Conservation (phyloP, 345 rosid genomes). For the Syzygium grande region DNA sequence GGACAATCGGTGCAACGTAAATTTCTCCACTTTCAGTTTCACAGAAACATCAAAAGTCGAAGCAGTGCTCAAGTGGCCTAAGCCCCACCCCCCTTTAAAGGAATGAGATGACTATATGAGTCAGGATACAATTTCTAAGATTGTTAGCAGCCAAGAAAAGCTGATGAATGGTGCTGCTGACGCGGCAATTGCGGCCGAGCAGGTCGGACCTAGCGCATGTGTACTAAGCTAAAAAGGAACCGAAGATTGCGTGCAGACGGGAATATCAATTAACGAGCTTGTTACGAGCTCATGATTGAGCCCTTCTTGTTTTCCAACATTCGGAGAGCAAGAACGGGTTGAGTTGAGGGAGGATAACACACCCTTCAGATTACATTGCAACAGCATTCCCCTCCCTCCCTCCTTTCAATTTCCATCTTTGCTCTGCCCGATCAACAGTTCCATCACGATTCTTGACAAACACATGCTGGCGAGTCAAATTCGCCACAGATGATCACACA, state of each 20-base stretch:
- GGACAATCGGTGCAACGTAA: neutral
- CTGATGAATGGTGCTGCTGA: neutral
- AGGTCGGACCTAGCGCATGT: neutral
- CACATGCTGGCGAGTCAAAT: neutral
- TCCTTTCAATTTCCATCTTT: neutral
- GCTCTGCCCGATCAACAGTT: neutral
- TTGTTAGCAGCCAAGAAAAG: neutral
- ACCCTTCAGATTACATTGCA: neutral
- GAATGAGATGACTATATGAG: neutral
- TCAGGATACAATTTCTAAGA: neutral
- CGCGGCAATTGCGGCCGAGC: neutral
- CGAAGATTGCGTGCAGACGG: neutral
- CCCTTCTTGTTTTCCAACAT: neutral
- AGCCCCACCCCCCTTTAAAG: neutral
- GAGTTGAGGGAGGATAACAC: neutral
- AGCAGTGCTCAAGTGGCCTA: neutral
- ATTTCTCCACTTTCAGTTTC: neutral
- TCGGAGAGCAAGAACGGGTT: neutral
- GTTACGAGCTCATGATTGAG: neutral
- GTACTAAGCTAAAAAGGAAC: neutral
- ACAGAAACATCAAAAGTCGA: neutral
- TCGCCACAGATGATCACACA: neutral
- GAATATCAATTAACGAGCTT: neutral
- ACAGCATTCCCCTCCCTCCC: neutral
- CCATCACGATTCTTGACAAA: neutral